Evolutionary conservation across 2,329 filamentous ascomycete species (phyloP), one percentile per base, ranked within the genome.

Genomic region (Aspergillus quadrilineatus): DNA sequence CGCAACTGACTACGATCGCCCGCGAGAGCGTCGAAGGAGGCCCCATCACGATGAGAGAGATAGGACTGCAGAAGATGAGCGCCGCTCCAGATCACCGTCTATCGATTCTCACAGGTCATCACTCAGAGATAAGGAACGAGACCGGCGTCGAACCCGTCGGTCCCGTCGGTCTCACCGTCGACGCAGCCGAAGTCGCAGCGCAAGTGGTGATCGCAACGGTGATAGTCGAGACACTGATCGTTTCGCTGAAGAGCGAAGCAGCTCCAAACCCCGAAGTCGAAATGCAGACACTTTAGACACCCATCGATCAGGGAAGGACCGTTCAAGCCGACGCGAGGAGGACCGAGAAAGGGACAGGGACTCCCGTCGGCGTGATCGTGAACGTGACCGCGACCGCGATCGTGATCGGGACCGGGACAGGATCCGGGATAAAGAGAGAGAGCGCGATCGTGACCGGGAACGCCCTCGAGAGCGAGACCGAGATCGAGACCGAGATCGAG

Each of bases 21-120:
- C 60, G 29, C 66, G 64, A 4, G 66, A 69, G 29, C 61, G 61
- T 34, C 56, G 57, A 26, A 62, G 65, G 48, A 65, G 55, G 64
- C 75, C 62, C 10, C 68, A 65, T 49, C 65, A 73, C 6, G 75
- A 75, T 14, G 79, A 47, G 77, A 79, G 49, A 77, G 82, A 44
- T 44, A 34, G 29, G 3, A 44, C 55, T 14, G 30, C 55, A 22
- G 53, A 53, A 15, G 62, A 78, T 61, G 67, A 79, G 62, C 81
- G 85, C 47, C 81, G 82, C 50, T 85, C 86, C 0, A 81, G 87
- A 56, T 90, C 88, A 4, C 80, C 80, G 4, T 90, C 89, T 2
- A 83, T 82, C 1, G 83, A 85, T 10, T 80, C 80, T 4, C 78
- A 79, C 37, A 84, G 80, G 53, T 81, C 83, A 6, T 79, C 80